phyloP scores from a whole-genome alignment of 495 filamentous ascomycete species.

The Penicillium nucicola region DNA sequence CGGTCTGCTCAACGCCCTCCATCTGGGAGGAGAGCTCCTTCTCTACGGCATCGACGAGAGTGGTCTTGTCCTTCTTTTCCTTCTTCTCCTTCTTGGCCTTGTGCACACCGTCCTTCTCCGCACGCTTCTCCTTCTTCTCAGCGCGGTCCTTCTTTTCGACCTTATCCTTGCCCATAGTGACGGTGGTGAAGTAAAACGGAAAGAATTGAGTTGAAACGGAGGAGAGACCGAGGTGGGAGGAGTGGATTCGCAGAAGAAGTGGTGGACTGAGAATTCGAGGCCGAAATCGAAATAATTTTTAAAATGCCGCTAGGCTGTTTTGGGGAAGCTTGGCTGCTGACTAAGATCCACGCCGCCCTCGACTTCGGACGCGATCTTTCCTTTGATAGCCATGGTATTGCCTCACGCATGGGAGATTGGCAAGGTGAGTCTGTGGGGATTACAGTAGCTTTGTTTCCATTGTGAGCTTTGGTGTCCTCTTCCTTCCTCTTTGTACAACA shows the following conservation, averaged over 20 bases:
- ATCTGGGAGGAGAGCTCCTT: slow-evolving; percentile 56
- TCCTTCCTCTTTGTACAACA: background rate
- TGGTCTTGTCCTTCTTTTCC: slow-evolving; percentile 68
- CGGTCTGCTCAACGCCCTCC: slow-evolving; percentile 50
- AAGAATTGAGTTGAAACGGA: slow-evolving; percentile 14
- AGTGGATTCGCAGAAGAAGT: slow-evolving; percentile 20
- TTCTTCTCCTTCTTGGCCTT: slow-evolving; percentile 64
- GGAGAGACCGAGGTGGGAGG: slow-evolving; percentile 15
- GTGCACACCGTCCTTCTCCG: slow-evolving; percentile 71
- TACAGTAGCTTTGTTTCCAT: background rate
- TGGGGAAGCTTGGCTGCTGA: slow-evolving; percentile 25
- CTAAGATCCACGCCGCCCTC: slow-evolving; percentile 25
- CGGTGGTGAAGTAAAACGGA: slow-evolving; percentile 13
- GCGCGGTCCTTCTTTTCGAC: slow-evolving; percentile 66
- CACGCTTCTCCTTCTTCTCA: slow-evolving; percentile 78
- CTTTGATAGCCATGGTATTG: slow-evolving; percentile 1
- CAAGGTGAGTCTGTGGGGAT: background rate
- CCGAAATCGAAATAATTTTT: slow-evolving; percentile 43
- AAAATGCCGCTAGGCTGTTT: slow-evolving; percentile 42
- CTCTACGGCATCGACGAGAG: slow-evolving; percentile 58
- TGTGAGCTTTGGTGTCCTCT: background rate
- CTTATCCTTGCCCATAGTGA: slow-evolving; percentile 54
- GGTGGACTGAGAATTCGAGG: slow-evolving; percentile 22
- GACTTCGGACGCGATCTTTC: background rate
- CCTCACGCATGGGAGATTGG: background rate